These are phyloP conservation scores for Punctularia strigosozonata DNA, from an alignment of 768 basidiomycete genomes.

Conservation along the genomic window DNA sequence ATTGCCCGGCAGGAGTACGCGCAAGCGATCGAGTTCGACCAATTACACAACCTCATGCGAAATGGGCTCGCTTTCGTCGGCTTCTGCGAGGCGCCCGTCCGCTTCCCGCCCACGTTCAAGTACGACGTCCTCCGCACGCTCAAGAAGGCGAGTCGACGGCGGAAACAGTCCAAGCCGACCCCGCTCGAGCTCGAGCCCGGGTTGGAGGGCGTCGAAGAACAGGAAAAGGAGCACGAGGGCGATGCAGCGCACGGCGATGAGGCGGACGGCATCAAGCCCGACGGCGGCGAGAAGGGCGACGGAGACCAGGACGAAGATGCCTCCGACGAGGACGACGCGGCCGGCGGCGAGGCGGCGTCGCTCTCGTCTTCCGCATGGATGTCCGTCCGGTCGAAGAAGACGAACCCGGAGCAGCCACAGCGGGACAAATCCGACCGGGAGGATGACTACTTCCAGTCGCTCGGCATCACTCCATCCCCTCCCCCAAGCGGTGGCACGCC, in stretches of 20 bases:
- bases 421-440: slow-evolving; percentile 11
- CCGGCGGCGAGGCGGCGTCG: slow-evolving; percentile 35
- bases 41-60: slow-evolving; percentile 68
- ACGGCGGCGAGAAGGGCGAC: slow-evolving; percentile 27
- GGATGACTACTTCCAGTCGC: slow-evolving; percentile 7
- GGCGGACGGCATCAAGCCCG: slow-evolving; percentile 12
- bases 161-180: slow-evolving; percentile 28
- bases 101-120: slow-evolving; percentile 92
- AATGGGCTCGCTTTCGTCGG: slow-evolving; percentile 59
- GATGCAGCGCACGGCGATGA: slow-evolving; percentile 1
- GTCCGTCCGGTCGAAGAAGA: slow-evolving; percentile 26
- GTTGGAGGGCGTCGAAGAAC: not conserved
- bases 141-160: slow-evolving; percentile 37
- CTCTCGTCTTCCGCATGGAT: slow-evolving; percentile 42
- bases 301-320: slow-evolving; percentile 15
- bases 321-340: slow-evolving; percentile 23
- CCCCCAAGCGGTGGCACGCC: not conserved
- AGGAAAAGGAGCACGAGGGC: slow-evolving; percentile 1
- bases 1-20: slow-evolving; percentile 74
- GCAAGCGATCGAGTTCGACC: slow-evolving; percentile 85
- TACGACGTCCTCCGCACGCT: slow-evolving; percentile 63
- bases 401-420: slow-evolving; percentile 9
- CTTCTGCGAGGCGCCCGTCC: slow-evolving; percentile 68
- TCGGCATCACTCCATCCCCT: not conserved
- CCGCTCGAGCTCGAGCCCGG: slow-evolving; percentile 8